Evolutionary conservation across 2,329 filamentous ascomycete genomes (phyloP).

Genomic region (Aureobasidium namibiae): DNA sequence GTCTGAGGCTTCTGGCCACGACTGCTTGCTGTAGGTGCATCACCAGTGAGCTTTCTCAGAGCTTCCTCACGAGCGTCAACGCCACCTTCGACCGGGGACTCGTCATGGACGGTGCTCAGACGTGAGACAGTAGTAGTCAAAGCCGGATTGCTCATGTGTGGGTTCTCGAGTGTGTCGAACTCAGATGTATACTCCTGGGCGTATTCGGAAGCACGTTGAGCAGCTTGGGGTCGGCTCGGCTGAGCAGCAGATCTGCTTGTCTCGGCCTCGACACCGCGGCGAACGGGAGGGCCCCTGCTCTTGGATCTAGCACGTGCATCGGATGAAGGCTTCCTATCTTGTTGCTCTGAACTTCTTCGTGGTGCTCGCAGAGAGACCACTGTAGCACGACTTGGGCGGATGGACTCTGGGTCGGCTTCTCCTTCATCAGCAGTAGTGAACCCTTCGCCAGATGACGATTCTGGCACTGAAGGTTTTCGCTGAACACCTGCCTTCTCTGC

Average conservation of each 20-base stretch:
- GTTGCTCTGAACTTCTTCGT: not conserved
- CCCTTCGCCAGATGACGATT: not conserved
- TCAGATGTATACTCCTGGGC: slow-evolving; percentile 20
- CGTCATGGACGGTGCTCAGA: slow-evolving; percentile 22
- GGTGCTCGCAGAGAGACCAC: not conserved
- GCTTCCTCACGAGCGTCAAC: slow-evolving; percentile 20
- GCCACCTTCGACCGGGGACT: not conserved
- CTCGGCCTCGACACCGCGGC: not conserved
- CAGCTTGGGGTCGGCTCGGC: not conserved
- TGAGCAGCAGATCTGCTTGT: not conserved
- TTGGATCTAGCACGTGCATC: not conserved
- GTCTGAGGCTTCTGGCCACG: not conserved
- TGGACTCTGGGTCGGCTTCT: slow-evolving; percentile 14
- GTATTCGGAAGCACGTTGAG: slow-evolving; percentile 13
- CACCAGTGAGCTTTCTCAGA: slow-evolving; percentile 20
- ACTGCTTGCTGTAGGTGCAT: not conserved
- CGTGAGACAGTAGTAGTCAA: slow-evolving; percentile 18
- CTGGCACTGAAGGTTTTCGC: not conserved
- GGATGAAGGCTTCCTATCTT: not conserved
- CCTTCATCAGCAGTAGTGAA: slow-evolving; percentile 12
- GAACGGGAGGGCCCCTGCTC: not conserved
- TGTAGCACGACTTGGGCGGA: slow-evolving; percentile 18
- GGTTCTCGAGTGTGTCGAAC: slow-evolving; percentile 17
- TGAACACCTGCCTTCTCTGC: not conserved
- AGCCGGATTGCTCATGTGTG: slow-evolving; percentile 14